Evolutionary conservation across 257 asterid genomes (phyloP), one percentile per base, ranked within the genome.

Genomic region (Misopates orontium): DNA sequence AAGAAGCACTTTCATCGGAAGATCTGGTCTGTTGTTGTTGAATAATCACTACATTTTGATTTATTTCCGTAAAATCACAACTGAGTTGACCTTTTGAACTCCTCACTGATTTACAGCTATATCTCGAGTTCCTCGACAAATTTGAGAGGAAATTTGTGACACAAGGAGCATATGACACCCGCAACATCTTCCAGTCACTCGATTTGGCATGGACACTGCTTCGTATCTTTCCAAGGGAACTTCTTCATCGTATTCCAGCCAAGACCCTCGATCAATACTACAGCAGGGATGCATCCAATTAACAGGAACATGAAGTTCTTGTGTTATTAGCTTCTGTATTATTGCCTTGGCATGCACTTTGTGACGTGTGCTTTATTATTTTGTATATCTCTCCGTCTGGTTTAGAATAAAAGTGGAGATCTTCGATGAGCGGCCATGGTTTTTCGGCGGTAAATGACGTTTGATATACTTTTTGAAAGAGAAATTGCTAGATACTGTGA

Each of bases 161-260:
- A 31, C 95, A 85, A 78, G 92, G 93, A 45, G 95, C 95, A 19
- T 87, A 87, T 41, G 95, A 87, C 84, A 87, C 95, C 50, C 95
- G 95, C 67, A 87, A 87, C 84, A 81, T 85, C 75, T 85, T 82
- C 83, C 99, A 94, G 80, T 94, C 99, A 0, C 96, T 94, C 4
- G 99, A 94, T 76, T 66, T 94, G 76, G 98, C 99, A 5, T 94
- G 99, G 99, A 94, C 99, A 4, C 86, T 94, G 68, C 97, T 94
- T 71, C 82, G 99, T 14, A 94, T 94, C 80, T 94, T 90, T 64
- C 99, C 99, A 9, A 86, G 99, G 24, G 99, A 94, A 62, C 96
- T 94, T 58, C 95, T 94, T 53, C 96, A 94, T 49, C 98, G 99
- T 81, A 94, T 94, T 60, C 99, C 99, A 15, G 98, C 96, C 11